phyloP scores from a whole-genome alignment of 441 rosid genomes.

The Adansonia rubrostipa region DNA sequence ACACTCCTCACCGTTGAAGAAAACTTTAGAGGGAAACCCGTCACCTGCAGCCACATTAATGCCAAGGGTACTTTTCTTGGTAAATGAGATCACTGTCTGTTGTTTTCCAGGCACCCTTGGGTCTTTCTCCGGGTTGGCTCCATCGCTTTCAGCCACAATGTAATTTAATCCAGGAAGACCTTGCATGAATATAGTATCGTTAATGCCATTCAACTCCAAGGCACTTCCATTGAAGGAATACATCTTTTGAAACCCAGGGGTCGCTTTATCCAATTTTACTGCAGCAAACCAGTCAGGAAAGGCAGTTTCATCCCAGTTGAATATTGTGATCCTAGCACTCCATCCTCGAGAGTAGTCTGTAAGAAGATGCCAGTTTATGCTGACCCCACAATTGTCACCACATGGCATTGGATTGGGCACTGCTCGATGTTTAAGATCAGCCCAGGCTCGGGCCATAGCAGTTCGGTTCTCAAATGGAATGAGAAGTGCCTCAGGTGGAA shows the following conservation, averaged over 20 bases:
- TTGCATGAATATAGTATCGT: conserved; percentile 69
- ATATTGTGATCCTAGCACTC: conserved; percentile 81
- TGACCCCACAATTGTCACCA: conserved; percentile 86
- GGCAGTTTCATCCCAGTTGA: conserved; percentile 82
- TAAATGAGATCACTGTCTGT: conserved; percentile 88
- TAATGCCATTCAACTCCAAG: conserved; percentile 45
- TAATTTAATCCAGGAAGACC: conserved; percentile 83
- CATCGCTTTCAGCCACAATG: conserved; percentile 68
- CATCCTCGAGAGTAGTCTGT: conserved; percentile 81
- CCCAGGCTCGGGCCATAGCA: conserved; percentile 63
- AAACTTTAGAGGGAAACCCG: conserved; percentile 86
- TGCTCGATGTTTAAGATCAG: conserved; percentile 52
- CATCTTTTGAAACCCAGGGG: conserved; percentile 66
- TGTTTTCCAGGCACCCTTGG: conserved; percentile 86
- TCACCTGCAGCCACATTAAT: conserved; percentile 74
- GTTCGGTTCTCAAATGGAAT: conserved; percentile 83
- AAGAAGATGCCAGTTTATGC: conserved; percentile 82
- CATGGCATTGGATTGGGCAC: conserved; percentile 86
- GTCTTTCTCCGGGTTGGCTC: conserved; percentile 54
- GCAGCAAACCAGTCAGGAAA: conserved; percentile 92
- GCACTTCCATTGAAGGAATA: conserved; percentile 80
- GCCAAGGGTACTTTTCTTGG: conserved; percentile 73
- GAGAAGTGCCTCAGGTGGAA: conserved; percentile 78
- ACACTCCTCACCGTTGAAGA: conserved; percentile 96
- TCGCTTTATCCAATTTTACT: conserved; percentile 63